Evolutionary conservation across 225 moss, liverwort and hornwort genomes (phyloP).

Genomic region (Bryoerythrophyllum caledonicum): DNA sequence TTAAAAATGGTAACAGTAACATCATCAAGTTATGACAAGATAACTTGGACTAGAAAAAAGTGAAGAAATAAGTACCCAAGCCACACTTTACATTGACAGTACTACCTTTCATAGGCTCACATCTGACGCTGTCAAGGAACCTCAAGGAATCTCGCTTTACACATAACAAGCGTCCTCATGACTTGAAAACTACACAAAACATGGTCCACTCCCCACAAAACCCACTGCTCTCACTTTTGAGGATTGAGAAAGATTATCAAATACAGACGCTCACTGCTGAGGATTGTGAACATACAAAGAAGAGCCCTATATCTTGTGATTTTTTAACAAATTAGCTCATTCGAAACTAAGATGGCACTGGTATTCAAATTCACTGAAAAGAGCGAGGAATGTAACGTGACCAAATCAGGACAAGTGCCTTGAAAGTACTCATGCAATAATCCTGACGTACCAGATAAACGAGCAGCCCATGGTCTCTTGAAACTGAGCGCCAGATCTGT

Average conservation of each 20-base stretch:
- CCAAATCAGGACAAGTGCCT: conserved; percentile 14
- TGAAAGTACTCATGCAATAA: not conserved
- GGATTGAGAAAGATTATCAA: conserved; percentile 21
- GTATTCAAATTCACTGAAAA: conserved; percentile 4
- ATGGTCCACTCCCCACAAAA: conserved; percentile 34
- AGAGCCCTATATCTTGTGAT: not conserved
- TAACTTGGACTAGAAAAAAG: conserved; percentile 25
- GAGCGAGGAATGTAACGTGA: conserved; percentile 14
- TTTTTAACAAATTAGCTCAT: conserved; percentile 10
- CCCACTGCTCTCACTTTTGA: conserved; percentile 21
- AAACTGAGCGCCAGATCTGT: conserved; percentile 98
- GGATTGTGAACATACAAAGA: conserved; percentile 26
- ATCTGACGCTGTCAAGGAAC: conserved; percentile 52
- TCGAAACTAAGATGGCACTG: conserved; percentile 17
- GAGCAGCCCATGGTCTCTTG: conserved; percentile 99
- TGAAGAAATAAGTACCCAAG: conserved; percentile 33
- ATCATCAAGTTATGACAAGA: conserved; percentile 22
- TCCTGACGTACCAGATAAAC: conserved; percentile 82
- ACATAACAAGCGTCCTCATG: conserved; percentile 37
- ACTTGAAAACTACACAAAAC: conserved; percentile 37
- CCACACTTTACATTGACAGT: conserved; percentile 30
- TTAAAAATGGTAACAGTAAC: not conserved
- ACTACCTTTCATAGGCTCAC: conserved; percentile 46
- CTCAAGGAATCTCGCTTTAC: conserved; percentile 42
- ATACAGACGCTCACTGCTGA: conserved; percentile 21